phyloP scores from a whole-genome alignment of 2,329 filamentous ascomycete species.

The Bipolaris gigantea region DNA sequence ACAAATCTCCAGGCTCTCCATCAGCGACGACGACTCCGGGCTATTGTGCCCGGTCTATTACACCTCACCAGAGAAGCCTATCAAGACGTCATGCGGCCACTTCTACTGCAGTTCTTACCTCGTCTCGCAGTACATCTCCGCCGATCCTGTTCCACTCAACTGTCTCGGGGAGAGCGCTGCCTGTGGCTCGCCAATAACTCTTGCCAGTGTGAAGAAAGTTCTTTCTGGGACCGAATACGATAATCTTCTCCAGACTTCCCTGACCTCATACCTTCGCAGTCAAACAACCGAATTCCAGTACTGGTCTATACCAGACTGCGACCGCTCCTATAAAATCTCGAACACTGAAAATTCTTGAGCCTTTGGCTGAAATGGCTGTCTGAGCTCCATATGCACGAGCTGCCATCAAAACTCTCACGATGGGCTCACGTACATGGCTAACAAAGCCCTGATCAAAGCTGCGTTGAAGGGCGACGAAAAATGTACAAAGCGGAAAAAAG shows the following conservation, averaged over 20 bases:
- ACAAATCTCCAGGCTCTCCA: conserved; percentile 1
- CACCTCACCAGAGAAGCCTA: conserved; percentile 1
- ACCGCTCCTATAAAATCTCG: conserved; percentile 1
- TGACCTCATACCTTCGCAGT: neutral
- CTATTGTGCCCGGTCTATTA: conserved; percentile 3
- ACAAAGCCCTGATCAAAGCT: conserved; percentile 1
- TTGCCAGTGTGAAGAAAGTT: neutral
- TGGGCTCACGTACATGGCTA: neutral
- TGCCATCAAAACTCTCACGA: neutral
- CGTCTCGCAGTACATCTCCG: neutral
- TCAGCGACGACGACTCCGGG: conserved; percentile 4
- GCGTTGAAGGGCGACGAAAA: neutral
- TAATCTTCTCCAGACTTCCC: neutral
- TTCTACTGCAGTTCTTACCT: neutral
- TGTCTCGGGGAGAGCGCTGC: neutral
- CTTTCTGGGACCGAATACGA: neutral
- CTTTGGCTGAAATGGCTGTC: conserved; percentile 1
- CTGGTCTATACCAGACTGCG: conserved; percentile 1
- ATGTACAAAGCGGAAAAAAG: neutral
- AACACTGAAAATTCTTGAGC: neutral
- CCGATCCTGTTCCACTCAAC: neutral
- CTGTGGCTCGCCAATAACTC: neutral
- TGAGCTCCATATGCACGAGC: neutral
- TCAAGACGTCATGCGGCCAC: neutral
- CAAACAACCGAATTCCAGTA: neutral